Evolutionary conservation across 768 basidiomycete genomes (phyloP).

Genomic region (Lactifluus hygrophoroides): DNA sequence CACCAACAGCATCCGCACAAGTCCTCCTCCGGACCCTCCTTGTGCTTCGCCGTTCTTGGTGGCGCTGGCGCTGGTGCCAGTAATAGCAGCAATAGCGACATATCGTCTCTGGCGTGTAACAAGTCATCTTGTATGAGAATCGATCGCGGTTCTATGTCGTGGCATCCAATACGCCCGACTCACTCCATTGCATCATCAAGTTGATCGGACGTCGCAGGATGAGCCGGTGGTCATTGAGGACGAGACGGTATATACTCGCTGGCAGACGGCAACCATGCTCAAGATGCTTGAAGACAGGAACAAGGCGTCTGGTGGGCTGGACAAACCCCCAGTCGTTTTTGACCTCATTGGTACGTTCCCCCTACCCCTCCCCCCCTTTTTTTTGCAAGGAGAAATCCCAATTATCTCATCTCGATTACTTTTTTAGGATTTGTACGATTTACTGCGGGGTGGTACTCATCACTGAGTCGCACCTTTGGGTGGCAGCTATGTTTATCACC

Average conservation of each 20-base stretch:
- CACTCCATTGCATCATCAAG: conserved; percentile 86
- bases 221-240: conserved; percentile 79
- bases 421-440: conserved; percentile 80
- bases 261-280: conserved; percentile 83
- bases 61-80: background rate
- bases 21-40: background rate
- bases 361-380: background rate
- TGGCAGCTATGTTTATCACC: conserved; percentile 94
- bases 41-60: background rate
- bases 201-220: conserved; percentile 76
- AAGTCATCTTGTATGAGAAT: conserved; percentile 92
- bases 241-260: conserved; percentile 76
- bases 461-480: conserved; percentile 90
- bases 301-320: conserved; percentile 77
- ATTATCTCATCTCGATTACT: background rate
- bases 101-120: conserved; percentile 38
- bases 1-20: background rate
- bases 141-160: conserved; percentile 85
- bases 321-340: conserved; percentile 69
- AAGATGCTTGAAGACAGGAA: conserved; percentile 97
- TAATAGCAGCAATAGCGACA: background rate
- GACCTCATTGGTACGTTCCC: conserved; percentile 63
- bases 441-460: conserved; percentile 91
- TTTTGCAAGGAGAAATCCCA: too few relatives aligned
- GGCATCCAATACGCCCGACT: conserved; percentile 82